phyloP scores from a whole-genome alignment of 2,329 filamentous ascomycete species.

The Fusarium fujikuroi region DNA sequence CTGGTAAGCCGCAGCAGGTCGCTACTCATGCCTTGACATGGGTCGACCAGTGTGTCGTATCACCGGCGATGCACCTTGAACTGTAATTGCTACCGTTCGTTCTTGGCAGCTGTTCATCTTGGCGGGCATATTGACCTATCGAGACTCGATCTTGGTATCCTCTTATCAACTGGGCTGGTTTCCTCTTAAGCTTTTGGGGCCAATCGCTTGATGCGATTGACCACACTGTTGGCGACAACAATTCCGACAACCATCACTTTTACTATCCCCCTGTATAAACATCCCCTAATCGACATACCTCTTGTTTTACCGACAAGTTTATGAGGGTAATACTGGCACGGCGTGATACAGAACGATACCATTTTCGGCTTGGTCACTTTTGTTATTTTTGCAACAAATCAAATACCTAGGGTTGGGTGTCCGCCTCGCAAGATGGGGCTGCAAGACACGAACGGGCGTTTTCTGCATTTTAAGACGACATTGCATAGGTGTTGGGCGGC shows the following conservation, averaged over 20 bases:
- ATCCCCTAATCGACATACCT: slow-evolving; percentile 60
- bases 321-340: slow-evolving; percentile 53
- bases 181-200: slow-evolving; percentile 49
- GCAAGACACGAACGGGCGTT: slow-evolving; percentile 57
- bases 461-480: slow-evolving; percentile 56
- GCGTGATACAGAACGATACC: slow-evolving; percentile 60
- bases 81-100: slow-evolving; percentile 53
- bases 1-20: slow-evolving; percentile 58
- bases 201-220: slow-evolving; percentile 42
- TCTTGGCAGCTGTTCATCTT: slow-evolving; percentile 60
- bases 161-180: slow-evolving; percentile 53
- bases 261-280: slow-evolving; percentile 57
- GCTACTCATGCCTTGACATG: slow-evolving; percentile 48
- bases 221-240: slow-evolving; percentile 47
- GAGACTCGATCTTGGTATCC: slow-evolving; percentile 54
- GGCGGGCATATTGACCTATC: slow-evolving; percentile 57
- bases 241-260: slow-evolving; percentile 37
- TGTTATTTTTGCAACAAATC: slow-evolving; percentile 45
- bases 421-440: slow-evolving; percentile 50
- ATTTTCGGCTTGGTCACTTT: slow-evolving; percentile 52
- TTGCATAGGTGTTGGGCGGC: slow-evolving; percentile 59
- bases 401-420: slow-evolving; percentile 46
- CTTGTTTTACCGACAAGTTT: slow-evolving; percentile 47
- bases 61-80: slow-evolving; percentile 51
- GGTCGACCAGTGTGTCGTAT: slow-evolving; percentile 50